These are phyloP conservation scores for Alternaria burnsii DNA, from an alignment of 2,329 filamentous ascomycete species.

Conservation along the genomic window DNA sequence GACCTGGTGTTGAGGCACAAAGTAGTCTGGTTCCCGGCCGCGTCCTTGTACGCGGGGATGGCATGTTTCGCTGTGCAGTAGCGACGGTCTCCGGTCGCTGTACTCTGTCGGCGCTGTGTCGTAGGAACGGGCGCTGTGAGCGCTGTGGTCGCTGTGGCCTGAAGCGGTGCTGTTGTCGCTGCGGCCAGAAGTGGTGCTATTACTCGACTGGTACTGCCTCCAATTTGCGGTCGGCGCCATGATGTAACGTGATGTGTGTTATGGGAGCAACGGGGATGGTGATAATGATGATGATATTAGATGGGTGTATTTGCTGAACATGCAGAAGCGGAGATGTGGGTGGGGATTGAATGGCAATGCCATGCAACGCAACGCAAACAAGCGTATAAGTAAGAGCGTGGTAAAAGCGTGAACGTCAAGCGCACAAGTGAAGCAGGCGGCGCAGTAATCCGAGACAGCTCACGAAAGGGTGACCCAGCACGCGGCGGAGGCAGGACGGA, in stretches of 20 bases:
- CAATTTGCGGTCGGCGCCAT: constrained; percentile 48
- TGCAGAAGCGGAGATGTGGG: constrained; percentile 13
- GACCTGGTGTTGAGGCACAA: constrained; percentile 20
- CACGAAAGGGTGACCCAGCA: constrained; percentile 40
- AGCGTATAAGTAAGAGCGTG: constrained; percentile 28
- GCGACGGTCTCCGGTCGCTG: constrained; percentile 39
- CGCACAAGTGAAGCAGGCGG: constrained; percentile 29
- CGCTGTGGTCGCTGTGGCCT: constrained; percentile 33
- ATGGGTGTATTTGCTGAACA: constrained; percentile 6
- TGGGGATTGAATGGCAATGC: constrained; percentile 24
- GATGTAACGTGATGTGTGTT: constrained; percentile 18
- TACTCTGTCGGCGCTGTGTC: constrained; percentile 49
- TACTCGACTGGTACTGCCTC: constrained; percentile 44
- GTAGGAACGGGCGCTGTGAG: constrained; percentile 42
- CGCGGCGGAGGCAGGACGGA: constrained; percentile 30
- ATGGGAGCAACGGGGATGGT: constrained; percentile 2
- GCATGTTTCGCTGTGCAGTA: constrained; percentile 44
- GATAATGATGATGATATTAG: constrained; percentile 17
- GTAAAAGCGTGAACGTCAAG: constrained; percentile 21
- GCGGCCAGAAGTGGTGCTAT: constrained; percentile 30
- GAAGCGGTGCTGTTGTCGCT: constrained; percentile 31
- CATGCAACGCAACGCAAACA: constrained; percentile 24
- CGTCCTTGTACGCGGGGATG: constrained; percentile 41
- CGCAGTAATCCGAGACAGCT: constrained; percentile 34
- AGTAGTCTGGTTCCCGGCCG: constrained; percentile 36